phyloP scores from a whole-genome alignment of 768 basidiomycete genomes.

The Trametes coccinea region DNA sequence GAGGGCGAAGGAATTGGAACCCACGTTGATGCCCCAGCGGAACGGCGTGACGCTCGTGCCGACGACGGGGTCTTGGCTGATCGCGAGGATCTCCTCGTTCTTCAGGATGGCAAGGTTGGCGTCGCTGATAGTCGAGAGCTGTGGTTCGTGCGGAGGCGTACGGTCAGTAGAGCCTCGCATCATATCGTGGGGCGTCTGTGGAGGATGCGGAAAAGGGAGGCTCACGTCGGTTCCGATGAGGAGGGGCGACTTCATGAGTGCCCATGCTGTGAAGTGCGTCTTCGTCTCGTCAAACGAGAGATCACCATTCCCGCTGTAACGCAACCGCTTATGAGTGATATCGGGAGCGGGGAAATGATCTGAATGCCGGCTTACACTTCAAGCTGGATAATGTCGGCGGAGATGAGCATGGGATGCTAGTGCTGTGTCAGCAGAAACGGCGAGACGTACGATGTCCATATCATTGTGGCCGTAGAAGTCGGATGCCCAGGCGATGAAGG shows the following conservation, averaged over 20 bases:
- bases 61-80: constrained; percentile 65
- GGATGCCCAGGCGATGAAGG: constrained; percentile 60
- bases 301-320: constrained; percentile 59
- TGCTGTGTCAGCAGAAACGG: not conserved
- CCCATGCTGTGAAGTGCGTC: constrained; percentile 74
- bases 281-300: constrained; percentile 64
- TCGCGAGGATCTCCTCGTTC: constrained; percentile 65
- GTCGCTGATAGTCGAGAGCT: constrained; percentile 53
- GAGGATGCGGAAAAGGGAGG: not conserved
- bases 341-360: too few relatives aligned
- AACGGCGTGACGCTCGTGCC: constrained; percentile 66
- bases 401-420: too few relatives aligned
- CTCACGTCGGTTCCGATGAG: constrained; percentile 53
- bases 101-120: constrained; percentile 56
- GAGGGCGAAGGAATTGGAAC: constrained; percentile 21
- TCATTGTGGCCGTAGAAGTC: constrained; percentile 73
- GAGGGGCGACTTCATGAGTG: constrained; percentile 67
- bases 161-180: too few relatives aligned
- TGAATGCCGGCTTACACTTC: constrained; percentile 14
- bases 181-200: not conserved
- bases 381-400: constrained; percentile 2
- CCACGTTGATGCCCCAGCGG: constrained; percentile 66
- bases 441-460: constrained; percentile 57
- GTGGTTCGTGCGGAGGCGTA: not conserved
- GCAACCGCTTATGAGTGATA: not conserved